Percentiles rank a stretch among this genome's conserved stretches.
Conservation (phyloP, 169 alveolate genomes). For the Babesia ovis region DNA sequence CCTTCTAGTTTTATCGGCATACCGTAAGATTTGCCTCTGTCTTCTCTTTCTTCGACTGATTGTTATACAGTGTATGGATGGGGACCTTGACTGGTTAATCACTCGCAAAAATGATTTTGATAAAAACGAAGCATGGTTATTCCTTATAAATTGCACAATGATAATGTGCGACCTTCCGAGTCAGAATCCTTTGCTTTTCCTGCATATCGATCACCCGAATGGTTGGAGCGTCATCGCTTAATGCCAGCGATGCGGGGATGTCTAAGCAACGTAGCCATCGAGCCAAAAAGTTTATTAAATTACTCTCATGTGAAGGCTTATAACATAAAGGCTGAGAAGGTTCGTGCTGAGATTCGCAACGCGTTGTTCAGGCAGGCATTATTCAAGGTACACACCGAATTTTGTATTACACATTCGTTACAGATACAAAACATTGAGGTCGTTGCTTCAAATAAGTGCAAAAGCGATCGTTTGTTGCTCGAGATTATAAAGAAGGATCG, state of each 20-base stretch:
- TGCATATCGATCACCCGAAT: conserved; percentile 58
- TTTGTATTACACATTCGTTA: background rate
- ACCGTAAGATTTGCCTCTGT: background rate
- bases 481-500: conserved; percentile 38
- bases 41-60: background rate
- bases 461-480: conserved; percentile 65
- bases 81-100: background rate
- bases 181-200: conserved; percentile 42
- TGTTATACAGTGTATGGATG: conserved; percentile 7
- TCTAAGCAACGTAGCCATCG: conserved; percentile 18
- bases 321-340: conserved; percentile 52
- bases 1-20: background rate
- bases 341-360: conserved; percentile 61
- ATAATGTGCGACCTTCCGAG: background rate
- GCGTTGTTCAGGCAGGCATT: conserved; percentile 70
- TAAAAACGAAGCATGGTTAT: background rate
- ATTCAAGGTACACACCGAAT: conserved; percentile 44
- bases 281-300: conserved; percentile 34
- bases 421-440: conserved; percentile 81
- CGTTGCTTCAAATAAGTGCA: conserved; percentile 63
- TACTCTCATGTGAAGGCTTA: conserved; percentile 53
- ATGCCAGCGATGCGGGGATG: conserved; percentile 51
- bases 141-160: background rate
- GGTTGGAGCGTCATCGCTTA: conserved; percentile 59
- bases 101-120: too few species aligned